Evolutionary conservation across 371 early-diverging fungal genomes (phyloP), one percentile per base, ranked within the genome.

Genomic region (Mucor saturninus): DNA sequence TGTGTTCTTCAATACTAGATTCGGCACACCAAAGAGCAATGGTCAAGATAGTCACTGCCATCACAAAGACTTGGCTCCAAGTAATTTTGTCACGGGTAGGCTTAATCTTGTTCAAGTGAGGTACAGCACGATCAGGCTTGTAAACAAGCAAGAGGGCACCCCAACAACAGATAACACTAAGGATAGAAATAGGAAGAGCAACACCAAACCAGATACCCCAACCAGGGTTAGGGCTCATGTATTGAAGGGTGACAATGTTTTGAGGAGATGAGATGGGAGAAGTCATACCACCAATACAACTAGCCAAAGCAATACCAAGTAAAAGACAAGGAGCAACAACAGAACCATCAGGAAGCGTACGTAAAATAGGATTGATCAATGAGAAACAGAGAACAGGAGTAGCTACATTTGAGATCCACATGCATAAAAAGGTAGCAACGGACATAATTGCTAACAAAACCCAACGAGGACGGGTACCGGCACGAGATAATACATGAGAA

Each of bases 201-300:
- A 89, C 85, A 4, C 79, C 72, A 62, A 94, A 92, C 95, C 95
- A 94, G 68, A 91, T 83, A 60, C 86, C 68, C 95, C 95, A 94
- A 50, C 93, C 86, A 5, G 94, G 94, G 4, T 86, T 69, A 5
- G 96, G 96, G 29, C 79, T 64, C 95, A 97, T 95, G 65, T 86
- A 88, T 69, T 85, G 82, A 57, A 98, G 76, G 11, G 97, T 89
- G 50, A 97, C 87, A 54, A 90, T 88, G 78, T 97, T 97, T 68
- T 98, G 98, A n/a, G 98, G 98, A 5, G 94, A 94, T 8, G 93
- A 83, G 72, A 98, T 98, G 6, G 98, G 98, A 30, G 95, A 92
- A 2, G 95, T 92, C 98, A 97, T 97, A 37, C 97, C 97, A 53
- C 97, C 98, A 26, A 98, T 87, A 60, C 97, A 95, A 37, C 95